A percentile compares a stretch with the other conserved stretches of the same genome.
These are phyloP conservation scores for Penstemon newberryi DNA, from an alignment of 257 asterid species.

Conservation along the genomic window DNA sequence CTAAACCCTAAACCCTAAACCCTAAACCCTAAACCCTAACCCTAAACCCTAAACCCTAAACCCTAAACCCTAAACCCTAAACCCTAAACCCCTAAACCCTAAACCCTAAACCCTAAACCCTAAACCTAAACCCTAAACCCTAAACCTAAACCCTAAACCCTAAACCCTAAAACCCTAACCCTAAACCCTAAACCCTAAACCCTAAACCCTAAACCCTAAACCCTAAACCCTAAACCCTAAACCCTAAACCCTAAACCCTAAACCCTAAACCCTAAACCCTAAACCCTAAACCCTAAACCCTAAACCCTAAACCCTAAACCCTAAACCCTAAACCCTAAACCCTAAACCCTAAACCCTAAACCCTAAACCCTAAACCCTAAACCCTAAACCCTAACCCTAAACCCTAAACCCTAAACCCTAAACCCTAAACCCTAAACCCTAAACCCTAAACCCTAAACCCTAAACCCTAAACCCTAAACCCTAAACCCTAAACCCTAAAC, in stretches of 20 bases:
- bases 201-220: conserved; percentile 7
- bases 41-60: too few relatives aligned
- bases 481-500: background rate
- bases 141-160: background rate
- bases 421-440: background rate
- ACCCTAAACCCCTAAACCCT: background rate
- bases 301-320: background rate
- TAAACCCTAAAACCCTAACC: background rate
- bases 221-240: conserved; percentile 11
- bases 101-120: background rate
- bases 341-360: conserved; percentile 6
- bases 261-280: conserved; percentile 3
- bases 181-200: background rate
- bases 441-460: conserved; percentile 10
- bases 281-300: background rate
- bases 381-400: background rate
- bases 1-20: background rate
- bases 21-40: background rate
- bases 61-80: background rate
- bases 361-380: conserved; percentile 10
- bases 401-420: background rate
- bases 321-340: conserved; percentile 5
- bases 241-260: background rate
- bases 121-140: background rate
- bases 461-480: conserved; percentile 3